Evolutionary conservation across 345 rosid species (phyloP), one percentile per base, ranked within the genome.

Genomic region (Syzygium aqueum): DNA sequence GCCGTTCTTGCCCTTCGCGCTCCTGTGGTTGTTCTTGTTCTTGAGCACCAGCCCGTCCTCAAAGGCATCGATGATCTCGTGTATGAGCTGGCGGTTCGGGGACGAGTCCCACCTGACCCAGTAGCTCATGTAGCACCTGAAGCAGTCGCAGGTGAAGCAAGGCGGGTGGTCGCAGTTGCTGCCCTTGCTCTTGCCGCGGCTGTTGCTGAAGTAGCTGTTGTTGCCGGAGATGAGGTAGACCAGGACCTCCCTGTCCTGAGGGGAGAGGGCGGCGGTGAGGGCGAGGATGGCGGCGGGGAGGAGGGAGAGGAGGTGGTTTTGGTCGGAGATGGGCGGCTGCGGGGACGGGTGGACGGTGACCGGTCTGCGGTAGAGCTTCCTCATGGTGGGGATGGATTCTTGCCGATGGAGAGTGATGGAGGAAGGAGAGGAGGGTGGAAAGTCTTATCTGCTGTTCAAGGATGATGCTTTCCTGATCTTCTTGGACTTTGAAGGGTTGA

Each of bases 91-190:
- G n/a, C 97, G 92, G 84, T 92, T 94, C 11, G 97, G 96, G 5
- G 99, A 96, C 23, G 92, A 85, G 88, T 95, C 99, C 99, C 99
- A 96, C 86, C 95, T 89, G 87, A 91, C 93, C 98, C 99, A 96
- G 89, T 92, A 96, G 86, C 96, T 93, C 90, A 90, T 94, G 86
- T 96, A 96, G 85, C 99, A 96, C 87, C 92, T 86, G 84, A 96
- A 96, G 52, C 99, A 95, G 90, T 93, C 94, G 33, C 99, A 96
- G 92, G 84, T 84, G 51, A 96, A 96, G 43, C 88, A 84, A 51
- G 96, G 93, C 3, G 94, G 92, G 87, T 95, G 98, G 51, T 89
- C 91, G 46, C 56, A 28, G 46, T 50, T 61, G 57, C 51, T 33
- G 53, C 25, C 3, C 28, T 51, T 43, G 37, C 40, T 87, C 85